Conservation (phyloP, 306 rosid genomes). For the Rosa multiflora region DNA sequence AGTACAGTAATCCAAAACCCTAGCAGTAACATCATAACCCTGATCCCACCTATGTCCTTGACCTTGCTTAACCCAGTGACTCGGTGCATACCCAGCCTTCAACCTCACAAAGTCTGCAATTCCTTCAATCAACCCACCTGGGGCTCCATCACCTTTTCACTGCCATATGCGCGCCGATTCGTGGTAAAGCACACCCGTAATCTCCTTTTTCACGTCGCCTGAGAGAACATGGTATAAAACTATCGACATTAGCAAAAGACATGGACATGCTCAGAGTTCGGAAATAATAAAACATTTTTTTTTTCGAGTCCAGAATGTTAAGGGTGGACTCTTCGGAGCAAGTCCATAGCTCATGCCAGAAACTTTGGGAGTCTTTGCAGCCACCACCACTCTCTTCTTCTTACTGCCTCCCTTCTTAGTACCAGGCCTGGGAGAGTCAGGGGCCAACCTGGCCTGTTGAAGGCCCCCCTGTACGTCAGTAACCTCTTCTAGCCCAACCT, state of each 20-base stretch:
- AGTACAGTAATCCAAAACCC: slow-evolving; percentile 42
- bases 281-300: too few species aligned
- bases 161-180: slow-evolving; percentile 59
- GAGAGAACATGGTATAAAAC: not conserved
- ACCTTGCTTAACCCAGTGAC: slow-evolving; percentile 34
- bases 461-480: too few species aligned
- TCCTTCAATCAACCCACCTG: slow-evolving; percentile 31
- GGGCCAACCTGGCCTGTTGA: too few species aligned
- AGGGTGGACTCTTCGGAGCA: too few species aligned
- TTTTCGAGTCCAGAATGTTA: too few species aligned
- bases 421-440: too few species aligned
- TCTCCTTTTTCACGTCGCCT: slow-evolving; percentile 42
- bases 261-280: too few species aligned
- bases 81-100: slow-evolving; percentile 30
- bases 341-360: too few species aligned
- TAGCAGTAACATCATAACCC: slow-evolving; percentile 42
- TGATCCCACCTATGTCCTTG: slow-evolving; percentile 36
- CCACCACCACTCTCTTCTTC: too few species aligned
- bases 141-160: slow-evolving; percentile 52
- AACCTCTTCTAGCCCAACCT: too few species aligned
- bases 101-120: slow-evolving; percentile 47
- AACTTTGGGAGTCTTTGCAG: too few species aligned
- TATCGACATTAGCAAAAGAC: not conserved
- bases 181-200: slow-evolving; percentile 55
- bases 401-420: too few species aligned